Evolutionary conservation across 2,329 filamentous ascomycete species (phyloP).

Genomic region (Pseudocercospora fijiensis): DNA sequence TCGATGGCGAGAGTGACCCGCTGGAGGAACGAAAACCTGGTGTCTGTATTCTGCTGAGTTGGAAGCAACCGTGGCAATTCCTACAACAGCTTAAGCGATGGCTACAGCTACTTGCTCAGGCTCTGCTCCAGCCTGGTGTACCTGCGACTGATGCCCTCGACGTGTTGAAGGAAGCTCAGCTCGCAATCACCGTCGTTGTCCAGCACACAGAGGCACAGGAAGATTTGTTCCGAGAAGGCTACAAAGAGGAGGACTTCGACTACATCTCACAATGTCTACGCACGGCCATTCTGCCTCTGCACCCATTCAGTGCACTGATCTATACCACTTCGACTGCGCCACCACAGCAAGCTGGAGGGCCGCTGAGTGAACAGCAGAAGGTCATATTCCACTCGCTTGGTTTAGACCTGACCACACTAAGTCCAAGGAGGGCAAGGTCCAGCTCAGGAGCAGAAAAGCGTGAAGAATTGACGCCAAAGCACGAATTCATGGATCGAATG

Average conservation of each 20-base stretch:
- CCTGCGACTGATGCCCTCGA: constrained; percentile 64
- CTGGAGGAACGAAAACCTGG: constrained; percentile 23
- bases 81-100: constrained; percentile 83
- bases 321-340: constrained; percentile 42
- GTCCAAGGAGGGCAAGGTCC: constrained; percentile 54
- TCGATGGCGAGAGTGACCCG: constrained; percentile 11
- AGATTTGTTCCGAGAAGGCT: constrained; percentile 81
- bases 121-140: constrained; percentile 69
- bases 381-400: constrained; percentile 82
- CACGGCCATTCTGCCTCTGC: constrained; percentile 74
- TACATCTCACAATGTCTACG: constrained; percentile 90
- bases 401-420: constrained; percentile 35
- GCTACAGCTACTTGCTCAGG: constrained; percentile 75
- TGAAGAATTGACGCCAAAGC: constrained; percentile 66
- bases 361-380: constrained; percentile 56
- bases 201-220: constrained; percentile 95
- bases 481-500: constrained; percentile 59
- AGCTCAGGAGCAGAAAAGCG: constrained; percentile 26
- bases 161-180: constrained; percentile 83
- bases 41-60: constrained; percentile 87
- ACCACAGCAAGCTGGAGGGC: constrained; percentile 35
- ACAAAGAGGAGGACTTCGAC: constrained; percentile 96
- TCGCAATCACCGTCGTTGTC: constrained; percentile 91
- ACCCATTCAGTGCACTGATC: constrained; percentile 57
- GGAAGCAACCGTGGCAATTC: constrained; percentile 92